A percentile compares a stretch with the other conserved stretches of the same genome.
phyloP scores from a whole-genome alignment of 2,329 filamentous ascomycete genomes.

The Talaromyces rugulosus region DNA sequence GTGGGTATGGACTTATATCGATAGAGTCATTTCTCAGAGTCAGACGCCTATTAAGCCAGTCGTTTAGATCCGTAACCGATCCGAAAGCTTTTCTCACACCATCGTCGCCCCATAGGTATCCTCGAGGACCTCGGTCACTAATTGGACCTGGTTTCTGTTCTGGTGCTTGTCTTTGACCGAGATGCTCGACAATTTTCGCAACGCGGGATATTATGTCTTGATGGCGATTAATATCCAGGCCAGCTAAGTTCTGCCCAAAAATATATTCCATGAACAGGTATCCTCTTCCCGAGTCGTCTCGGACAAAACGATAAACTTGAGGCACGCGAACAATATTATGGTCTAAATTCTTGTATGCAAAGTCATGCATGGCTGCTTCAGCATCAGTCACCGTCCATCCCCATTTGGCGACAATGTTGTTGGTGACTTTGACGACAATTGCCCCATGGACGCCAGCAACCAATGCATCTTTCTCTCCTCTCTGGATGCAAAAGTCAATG shows the following conservation, averaged over 20 bases:
- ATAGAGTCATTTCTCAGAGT: conserved; percentile 15
- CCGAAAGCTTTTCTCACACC: conserved; percentile 10
- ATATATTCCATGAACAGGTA: conserved; percentile 18
- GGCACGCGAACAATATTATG: conserved; percentile 15
- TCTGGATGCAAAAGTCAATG: not conserved
- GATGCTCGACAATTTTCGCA: conserved; percentile 12
- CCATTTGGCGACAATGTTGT: not conserved
- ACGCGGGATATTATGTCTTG: conserved; percentile 13
- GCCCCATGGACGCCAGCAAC: not conserved
- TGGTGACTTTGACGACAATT: conserved; percentile 1
- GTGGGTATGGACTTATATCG: conserved; percentile 10
- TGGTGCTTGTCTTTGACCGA: conserved; percentile 3
- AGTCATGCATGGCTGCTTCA: not conserved
- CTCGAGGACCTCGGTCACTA: conserved; percentile 10
- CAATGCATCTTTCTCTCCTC: conserved; percentile 2
- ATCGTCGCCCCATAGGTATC: conserved; percentile 16
- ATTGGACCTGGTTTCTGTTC: conserved; percentile 13
- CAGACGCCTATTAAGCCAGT: conserved; percentile 16
- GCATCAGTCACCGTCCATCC: not conserved
- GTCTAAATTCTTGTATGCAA: conserved; percentile 13
- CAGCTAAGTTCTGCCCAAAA: conserved; percentile 11
- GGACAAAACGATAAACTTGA: conserved; percentile 15
- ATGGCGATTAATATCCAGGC: not conserved
- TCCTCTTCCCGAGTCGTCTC: conserved; percentile 5
- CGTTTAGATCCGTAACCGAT: conserved; percentile 16